phyloP scores from a whole-genome alignment of 306 rosid species.

The Dalbergia cultrata region DNA sequence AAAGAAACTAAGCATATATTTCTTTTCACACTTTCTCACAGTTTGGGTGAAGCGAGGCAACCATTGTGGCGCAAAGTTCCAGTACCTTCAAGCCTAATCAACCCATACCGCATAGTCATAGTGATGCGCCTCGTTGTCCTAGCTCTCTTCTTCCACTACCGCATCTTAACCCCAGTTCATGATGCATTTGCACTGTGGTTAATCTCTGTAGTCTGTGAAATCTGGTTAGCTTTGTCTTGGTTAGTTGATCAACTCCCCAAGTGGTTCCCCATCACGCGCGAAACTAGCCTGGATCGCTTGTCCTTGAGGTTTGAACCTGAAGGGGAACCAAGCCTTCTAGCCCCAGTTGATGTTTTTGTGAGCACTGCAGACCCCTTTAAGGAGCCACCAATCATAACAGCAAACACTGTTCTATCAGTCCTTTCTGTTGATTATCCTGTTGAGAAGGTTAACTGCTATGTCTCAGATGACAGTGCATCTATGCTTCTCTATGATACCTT shows the following conservation, averaged over 20 bases:
- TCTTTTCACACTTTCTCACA: conserved; percentile 40
- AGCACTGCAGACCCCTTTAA: conserved; percentile 89
- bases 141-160: conserved; percentile 81
- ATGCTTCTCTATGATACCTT: conserved; percentile 81
- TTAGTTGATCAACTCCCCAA: conserved; percentile 90
- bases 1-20: background rate
- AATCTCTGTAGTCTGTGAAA: conserved; percentile 84
- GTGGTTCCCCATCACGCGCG: conserved; percentile 87
- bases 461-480: conserved; percentile 96
- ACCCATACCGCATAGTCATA: conserved; percentile 94
- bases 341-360: conserved; percentile 79
- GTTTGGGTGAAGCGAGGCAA: conserved; percentile 86
- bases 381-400: conserved; percentile 92
- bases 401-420: conserved; percentile 87
- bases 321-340: conserved; percentile 65
- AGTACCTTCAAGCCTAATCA: conserved; percentile 77
- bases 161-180: conserved; percentile 77
- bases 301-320: conserved; percentile 79
- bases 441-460: conserved; percentile 81
- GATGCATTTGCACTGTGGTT: conserved; percentile 89
- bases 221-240: conserved; percentile 94
- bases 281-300: conserved; percentile 85
- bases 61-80: conserved; percentile 89
- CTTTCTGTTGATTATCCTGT: conserved; percentile 91
- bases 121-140: conserved; percentile 72